Evolutionary conservation across 1,139 yeast species (phyloP).

Genomic region (Yamadazyma taylorii): DNA sequence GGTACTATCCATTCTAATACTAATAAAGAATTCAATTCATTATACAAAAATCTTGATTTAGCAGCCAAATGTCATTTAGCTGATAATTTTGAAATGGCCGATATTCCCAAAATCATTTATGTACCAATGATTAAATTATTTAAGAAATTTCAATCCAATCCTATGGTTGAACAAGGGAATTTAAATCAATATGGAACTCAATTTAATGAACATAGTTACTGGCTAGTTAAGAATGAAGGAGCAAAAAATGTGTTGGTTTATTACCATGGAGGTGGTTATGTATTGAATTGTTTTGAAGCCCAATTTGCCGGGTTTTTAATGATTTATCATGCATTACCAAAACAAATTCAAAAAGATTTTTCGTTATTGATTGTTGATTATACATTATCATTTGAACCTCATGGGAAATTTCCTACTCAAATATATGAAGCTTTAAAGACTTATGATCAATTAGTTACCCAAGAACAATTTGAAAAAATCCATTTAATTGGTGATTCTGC

Average conservation of each 20-base stretch:
- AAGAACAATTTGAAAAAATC: conserved; percentile 30
- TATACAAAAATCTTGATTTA: conserved; percentile 31
- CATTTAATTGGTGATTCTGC: conserved; percentile 48
- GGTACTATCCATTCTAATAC: conserved; percentile 35
- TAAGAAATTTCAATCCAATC: conserved; percentile 11
- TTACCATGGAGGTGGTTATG: conserved; percentile 47
- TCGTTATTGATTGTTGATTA: conserved; percentile 39
- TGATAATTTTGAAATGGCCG: conserved; percentile 16
- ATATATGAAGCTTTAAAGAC: conserved; percentile 32
- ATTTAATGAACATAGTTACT: conserved; percentile 25
- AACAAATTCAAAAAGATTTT: conserved; percentile 15
- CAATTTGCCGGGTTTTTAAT: conserved; percentile 28
- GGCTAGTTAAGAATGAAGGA: conserved; percentile 28
- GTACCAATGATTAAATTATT: conserved; percentile 15
- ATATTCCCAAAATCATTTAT: conserved; percentile 14
- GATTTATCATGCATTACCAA: conserved; percentile 25
- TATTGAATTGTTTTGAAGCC: conserved; percentile 28
- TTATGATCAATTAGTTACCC: conserved; percentile 26
- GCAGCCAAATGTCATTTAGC: conserved; percentile 29
- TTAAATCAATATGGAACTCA: conserved; percentile 25
- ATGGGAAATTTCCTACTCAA: conserved; percentile 38
- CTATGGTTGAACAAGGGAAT: conserved; percentile 16
- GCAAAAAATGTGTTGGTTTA: conserved; percentile 17
- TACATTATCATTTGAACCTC: conserved; percentile 29
- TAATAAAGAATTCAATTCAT: conserved; percentile 27